These are phyloP conservation scores for Oenanthe javanica DNA, from an alignment of 140 eudicot species.

Conservation along the genomic window DNA sequence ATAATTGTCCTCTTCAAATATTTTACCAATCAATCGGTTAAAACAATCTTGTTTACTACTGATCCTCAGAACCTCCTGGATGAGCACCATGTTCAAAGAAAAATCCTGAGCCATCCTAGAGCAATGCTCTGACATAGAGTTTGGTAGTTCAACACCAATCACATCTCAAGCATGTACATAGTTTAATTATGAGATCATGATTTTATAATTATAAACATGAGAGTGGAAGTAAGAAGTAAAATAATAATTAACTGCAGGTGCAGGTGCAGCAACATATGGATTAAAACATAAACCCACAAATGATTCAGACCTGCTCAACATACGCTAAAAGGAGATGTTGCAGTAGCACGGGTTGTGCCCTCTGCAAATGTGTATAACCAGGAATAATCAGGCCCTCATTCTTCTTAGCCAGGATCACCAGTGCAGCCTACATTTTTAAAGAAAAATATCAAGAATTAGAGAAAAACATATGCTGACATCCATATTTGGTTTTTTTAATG, in stretches of 20 bases:
- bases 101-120: not conserved
- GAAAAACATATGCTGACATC: not conserved
- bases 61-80: too few relatives aligned
- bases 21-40: not conserved
- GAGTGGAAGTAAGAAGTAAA: not conserved
- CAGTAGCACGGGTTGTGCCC: slow-evolving; percentile 90
- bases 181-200: not conserved
- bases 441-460: not conserved
- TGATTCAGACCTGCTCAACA: slow-evolving; percentile 73
- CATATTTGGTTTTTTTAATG: not conserved
- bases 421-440: slow-evolving; percentile 38
- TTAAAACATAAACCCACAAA: not conserved
- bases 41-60: not conserved
- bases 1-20: not conserved
- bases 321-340: slow-evolving; percentile 85
- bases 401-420: slow-evolving; percentile 65
- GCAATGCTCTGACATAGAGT: not conserved
- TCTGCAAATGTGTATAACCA: slow-evolving; percentile 87
- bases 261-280: not conserved
- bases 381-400: slow-evolving; percentile 79
- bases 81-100: too few relatives aligned
- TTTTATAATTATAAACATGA: not conserved
- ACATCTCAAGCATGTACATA: not conserved
- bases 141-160: not conserved
- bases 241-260: not conserved